These are phyloP conservation scores for Clarireedia paspali DNA, from an alignment of 2,329 filamentous ascomycete species.

Conservation along the genomic window DNA sequence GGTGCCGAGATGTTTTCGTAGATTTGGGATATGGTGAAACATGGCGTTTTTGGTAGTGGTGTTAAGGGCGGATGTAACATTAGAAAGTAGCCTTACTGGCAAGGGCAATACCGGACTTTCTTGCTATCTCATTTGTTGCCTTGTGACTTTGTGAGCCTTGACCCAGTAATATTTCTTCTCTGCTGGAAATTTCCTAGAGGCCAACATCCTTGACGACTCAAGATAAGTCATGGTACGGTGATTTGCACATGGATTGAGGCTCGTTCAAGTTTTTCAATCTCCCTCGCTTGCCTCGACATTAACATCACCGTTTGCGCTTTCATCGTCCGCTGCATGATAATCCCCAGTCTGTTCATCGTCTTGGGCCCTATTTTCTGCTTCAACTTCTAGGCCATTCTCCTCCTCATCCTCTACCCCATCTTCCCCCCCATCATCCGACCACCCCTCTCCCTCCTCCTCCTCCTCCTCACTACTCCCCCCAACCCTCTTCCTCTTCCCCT, in stretches of 20 bases:
- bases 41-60: slow-evolving; percentile 12
- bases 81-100: not conserved
- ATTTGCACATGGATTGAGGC: not conserved
- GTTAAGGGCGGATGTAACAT: slow-evolving; percentile 4
- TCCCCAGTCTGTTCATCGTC: not conserved
- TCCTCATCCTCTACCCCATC: slow-evolving; percentile 24
- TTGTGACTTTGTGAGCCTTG: not conserved
- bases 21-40: not conserved
- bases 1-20: not conserved
- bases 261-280: not conserved
- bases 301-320: not conserved
- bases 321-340: slow-evolving; percentile 6
- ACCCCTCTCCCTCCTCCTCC: slow-evolving; percentile 21
- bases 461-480: slow-evolving; percentile 24
- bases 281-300: not conserved
- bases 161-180: too few species aligned
- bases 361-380: not conserved
- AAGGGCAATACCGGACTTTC: not conserved
- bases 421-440: slow-evolving; percentile 29
- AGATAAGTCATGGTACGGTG: too few species aligned
- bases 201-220: too few species aligned
- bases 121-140: not conserved
- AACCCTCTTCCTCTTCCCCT: slow-evolving; percentile 18
- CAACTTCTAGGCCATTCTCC: slow-evolving; percentile 21
- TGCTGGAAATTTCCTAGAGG: too few species aligned